A percentile compares a stretch with the other conserved stretches of the same genome.
Evolutionary conservation across 208 protist genomes (phyloP).

Genomic region (Leishmania major): DNA sequence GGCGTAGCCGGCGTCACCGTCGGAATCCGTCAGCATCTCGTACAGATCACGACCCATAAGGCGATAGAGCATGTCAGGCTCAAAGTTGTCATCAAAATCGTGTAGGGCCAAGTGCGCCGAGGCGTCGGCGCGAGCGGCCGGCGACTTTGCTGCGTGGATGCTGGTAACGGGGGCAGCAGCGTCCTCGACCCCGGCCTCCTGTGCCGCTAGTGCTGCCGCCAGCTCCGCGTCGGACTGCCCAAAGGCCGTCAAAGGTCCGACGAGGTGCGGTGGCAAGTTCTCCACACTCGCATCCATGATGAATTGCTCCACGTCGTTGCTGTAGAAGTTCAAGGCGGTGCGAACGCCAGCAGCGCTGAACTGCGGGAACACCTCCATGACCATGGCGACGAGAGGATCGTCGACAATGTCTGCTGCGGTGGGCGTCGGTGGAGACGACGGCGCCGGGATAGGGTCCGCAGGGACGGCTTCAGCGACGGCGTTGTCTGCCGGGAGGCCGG

Average conservation of each 20-base stretch:
- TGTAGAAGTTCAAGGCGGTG: conserved; percentile 78
- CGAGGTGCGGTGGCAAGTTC: conserved; percentile 83
- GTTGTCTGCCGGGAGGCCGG: conserved; percentile 23
- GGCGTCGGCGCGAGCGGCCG: neutral
- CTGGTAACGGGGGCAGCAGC: neutral
- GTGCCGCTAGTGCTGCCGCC: conserved; percentile 22
- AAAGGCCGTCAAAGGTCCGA: conserved; percentile 43
- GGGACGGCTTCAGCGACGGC: neutral
- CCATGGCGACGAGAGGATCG: conserved; percentile 68
- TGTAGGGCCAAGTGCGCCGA: conserved; percentile 6
- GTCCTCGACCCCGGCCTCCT: conserved; percentile 1
- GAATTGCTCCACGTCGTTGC: conserved; percentile 88
- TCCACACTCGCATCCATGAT: conserved; percentile 87
- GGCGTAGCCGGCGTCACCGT: conserved; percentile 44
- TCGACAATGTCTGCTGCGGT: conserved; percentile 3
- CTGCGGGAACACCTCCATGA: conserved; percentile 86
- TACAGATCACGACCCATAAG: conserved; percentile 53
- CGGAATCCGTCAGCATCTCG: conserved; percentile 45
- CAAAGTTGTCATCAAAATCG: conserved; percentile 46
- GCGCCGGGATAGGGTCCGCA: neutral
- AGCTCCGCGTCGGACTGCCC: conserved; percentile 18
- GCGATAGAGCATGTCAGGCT: conserved; percentile 37
- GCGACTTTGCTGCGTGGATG: neutral
- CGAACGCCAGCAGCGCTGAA: conserved; percentile 58
- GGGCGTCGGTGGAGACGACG: neutral